These are phyloP conservation scores for Brasenia schreberi DNA, from an alignment of 164 flowering plant species.

Conservation along the genomic window DNA sequence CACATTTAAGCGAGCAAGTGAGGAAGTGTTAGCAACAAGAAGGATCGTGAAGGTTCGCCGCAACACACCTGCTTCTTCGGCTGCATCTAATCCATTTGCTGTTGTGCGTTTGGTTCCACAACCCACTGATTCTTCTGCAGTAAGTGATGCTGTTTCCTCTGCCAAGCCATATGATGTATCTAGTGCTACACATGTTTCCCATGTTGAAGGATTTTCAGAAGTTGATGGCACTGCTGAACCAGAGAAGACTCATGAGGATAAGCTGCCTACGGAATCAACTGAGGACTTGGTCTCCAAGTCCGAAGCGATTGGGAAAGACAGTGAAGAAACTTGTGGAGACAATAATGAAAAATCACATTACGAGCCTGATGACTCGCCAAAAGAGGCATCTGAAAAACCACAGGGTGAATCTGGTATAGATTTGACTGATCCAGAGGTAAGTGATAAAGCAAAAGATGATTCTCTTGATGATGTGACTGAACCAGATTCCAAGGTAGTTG, in stretches of 20 bases:
- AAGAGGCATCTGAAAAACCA: neutral
- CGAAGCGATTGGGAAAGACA: neutral
- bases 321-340: neutral
- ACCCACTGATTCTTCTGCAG: neutral
- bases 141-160: neutral
- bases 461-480: constrained; percentile 2
- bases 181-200: neutral
- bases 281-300: neutral
- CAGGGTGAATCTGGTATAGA: neutral
- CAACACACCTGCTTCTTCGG: constrained; percentile 21
- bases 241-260: constrained; percentile 2
- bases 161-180: constrained; percentile 1
- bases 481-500: neutral
- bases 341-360: too few relatives aligned
- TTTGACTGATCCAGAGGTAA: neutral
- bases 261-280: neutral
- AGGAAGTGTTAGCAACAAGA: constrained; percentile 78
- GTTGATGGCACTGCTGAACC: constrained; percentile 18
- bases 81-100: constrained; percentile 82
- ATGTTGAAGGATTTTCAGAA: constrained; percentile 3
- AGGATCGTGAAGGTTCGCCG: constrained; percentile 89
- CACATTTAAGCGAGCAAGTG: constrained; percentile 79
- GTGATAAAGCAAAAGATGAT: neutral
- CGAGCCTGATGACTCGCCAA: neutral
- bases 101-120: constrained; percentile 44